phyloP scores from a whole-genome alignment of 1,284 basidiomycete genomes.

The Mycena sp. region DNA sequence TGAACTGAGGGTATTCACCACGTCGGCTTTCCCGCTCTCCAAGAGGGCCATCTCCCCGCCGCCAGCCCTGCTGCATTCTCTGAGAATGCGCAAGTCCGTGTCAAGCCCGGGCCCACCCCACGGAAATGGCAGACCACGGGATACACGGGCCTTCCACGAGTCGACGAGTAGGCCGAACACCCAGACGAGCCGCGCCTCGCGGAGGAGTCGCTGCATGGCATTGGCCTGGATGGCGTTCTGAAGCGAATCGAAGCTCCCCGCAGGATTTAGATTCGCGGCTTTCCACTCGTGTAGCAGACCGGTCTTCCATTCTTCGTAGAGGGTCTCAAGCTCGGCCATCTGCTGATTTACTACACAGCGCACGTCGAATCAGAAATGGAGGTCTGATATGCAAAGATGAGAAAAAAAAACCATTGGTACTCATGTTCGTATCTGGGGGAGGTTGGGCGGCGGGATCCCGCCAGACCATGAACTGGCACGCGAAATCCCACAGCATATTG shows the following conservation, averaged over 20 bases:
- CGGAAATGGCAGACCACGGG: not conserved
- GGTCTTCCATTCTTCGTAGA: not conserved
- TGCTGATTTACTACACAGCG: no score
- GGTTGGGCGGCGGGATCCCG: not conserved
- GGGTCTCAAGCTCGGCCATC: not conserved
- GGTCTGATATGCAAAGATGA: not conserved
- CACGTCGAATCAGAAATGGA: not conserved
- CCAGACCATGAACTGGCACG: conserved; percentile 5
- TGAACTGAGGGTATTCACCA: not conserved
- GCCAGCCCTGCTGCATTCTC: not conserved
- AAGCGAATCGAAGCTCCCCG: not conserved
- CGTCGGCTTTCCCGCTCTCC: not conserved
- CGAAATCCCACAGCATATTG: conserved; percentile 6
- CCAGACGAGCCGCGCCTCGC: conserved; percentile 2
- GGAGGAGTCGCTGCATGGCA: not conserved
- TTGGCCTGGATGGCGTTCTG: not conserved
- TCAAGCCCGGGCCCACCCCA: not conserved
- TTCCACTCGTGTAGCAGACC: not conserved
- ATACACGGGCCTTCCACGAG: conserved; percentile 1
- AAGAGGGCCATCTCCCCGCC: not conserved
- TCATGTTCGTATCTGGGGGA: not conserved
- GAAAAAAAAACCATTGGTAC: not conserved
- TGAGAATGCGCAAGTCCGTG: conserved; percentile 9
- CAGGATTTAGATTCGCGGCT: not conserved
- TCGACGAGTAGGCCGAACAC: conserved; percentile 1